Conservation (phyloP, 495 filamentous ascomycete species). For the Talaromyces nanjingensis region DNA sequence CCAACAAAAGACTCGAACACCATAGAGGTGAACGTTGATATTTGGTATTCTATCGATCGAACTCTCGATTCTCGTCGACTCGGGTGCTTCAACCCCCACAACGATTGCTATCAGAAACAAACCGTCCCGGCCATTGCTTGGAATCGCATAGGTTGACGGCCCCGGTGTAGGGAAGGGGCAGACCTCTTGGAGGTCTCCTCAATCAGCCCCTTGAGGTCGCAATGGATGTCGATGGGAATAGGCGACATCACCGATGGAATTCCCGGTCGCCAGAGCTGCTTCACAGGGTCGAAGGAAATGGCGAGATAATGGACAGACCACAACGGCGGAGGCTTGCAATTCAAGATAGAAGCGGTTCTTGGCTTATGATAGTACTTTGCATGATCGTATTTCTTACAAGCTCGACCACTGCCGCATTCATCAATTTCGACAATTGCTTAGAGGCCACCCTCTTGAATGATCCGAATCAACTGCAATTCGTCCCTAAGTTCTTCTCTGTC, state of each 20-base stretch:
- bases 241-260: not conserved
- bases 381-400: constrained; percentile 17
- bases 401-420: constrained; percentile 45
- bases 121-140: not conserved
- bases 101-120: not conserved
- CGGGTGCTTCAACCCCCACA: not conserved
- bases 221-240: constrained; percentile 1
- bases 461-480: constrained; percentile 67
- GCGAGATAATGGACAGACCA: not conserved
- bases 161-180: constrained; percentile 8
- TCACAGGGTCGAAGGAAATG: not conserved
- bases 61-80: not conserved
- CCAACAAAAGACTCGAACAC: not conserved
- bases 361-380: constrained; percentile 19
- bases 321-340: constrained; percentile 6
- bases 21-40: not conserved
- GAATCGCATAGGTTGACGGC: not conserved
- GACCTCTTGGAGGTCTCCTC: constrained; percentile 7
- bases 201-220: constrained; percentile 1
- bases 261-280: not conserved
- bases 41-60: not conserved
- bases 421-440: constrained; percentile 83
- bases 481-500: constrained; percentile 65
- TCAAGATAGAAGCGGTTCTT: constrained; percentile 11
- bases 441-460: constrained; percentile 42